These are phyloP conservation scores for Fraxinus greggii DNA, from an alignment of 305 asterid species.

Conservation along the genomic window DNA sequence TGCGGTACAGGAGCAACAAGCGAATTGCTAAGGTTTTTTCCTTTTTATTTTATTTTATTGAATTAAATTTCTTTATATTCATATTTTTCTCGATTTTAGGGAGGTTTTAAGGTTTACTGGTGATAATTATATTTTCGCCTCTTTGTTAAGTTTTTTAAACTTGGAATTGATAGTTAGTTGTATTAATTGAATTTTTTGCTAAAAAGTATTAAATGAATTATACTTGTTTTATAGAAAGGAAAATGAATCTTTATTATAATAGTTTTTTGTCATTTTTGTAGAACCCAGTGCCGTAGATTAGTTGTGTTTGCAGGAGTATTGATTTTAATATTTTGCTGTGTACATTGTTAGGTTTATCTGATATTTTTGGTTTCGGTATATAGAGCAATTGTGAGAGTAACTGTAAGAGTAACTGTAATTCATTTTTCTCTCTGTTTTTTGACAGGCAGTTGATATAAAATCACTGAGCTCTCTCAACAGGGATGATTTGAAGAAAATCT, in stretches of 20 bases:
- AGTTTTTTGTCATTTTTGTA: neutral
- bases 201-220: neutral
- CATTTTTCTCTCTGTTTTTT: conserved; percentile 16
- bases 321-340: conserved; percentile 6
- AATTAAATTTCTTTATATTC: neutral
- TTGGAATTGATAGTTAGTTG: neutral
- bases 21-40: conserved; percentile 82
- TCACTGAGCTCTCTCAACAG: conserved; percentile 72
- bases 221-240: neutral
- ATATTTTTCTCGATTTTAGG: neutral
- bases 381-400: neutral
- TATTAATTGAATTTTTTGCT: neutral
- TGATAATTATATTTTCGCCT: neutral
- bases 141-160: too few species aligned
- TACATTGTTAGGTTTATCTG: neutral
- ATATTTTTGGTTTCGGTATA: neutral
- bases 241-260: neutral
- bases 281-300: neutral
- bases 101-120: neutral
- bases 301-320: neutral
- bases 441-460: conserved; percentile 87
- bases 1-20: conserved; percentile 66
- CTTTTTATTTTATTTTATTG: neutral
- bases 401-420: neutral
- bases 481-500: conserved; percentile 88